Conservation (phyloP, 2,329 filamentous ascomycete species). For the Coniochaeta sp. region DNA sequence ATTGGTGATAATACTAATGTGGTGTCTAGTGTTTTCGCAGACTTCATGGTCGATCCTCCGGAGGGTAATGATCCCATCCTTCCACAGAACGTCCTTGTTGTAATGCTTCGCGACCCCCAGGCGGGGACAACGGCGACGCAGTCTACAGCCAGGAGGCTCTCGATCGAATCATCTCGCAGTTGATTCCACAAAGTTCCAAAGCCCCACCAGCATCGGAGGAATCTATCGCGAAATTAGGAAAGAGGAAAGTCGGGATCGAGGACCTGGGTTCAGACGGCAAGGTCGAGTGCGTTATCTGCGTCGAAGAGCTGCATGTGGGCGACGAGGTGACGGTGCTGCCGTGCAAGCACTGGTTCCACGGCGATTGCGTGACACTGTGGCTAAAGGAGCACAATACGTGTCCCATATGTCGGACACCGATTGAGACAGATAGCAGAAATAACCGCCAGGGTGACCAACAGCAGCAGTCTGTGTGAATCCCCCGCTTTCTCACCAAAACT, state of each 20-base stretch:
- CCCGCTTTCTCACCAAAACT: too few relatives aligned
- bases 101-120: constrained; percentile 40
- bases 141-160: constrained; percentile 88
- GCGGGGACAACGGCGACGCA: constrained; percentile 62
- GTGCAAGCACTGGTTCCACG: constrained; percentile 93
- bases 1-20: constrained; percentile 21
- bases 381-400: constrained; percentile 88
- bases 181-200: constrained; percentile 65
- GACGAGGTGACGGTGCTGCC: constrained; percentile 72
- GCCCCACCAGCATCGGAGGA: constrained; percentile 73
- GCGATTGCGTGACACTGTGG: constrained; percentile 75
- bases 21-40: constrained; percentile 35
- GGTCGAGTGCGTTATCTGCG: constrained; percentile 90
- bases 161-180: constrained; percentile 76
- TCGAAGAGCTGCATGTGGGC: constrained; percentile 70
- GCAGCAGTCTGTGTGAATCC: too few relatives aligned
- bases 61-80: constrained; percentile 10
- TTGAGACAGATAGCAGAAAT: constrained; percentile 26
- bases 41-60: constrained; percentile 28
- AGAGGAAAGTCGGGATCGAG: constrained; percentile 60
- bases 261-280: constrained; percentile 62
- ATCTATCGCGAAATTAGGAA: constrained; percentile 67
- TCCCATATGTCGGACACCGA: constrained; percentile 65
- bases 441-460: constrained; percentile 7
- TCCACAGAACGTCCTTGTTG: constrained; percentile 36